A percentile compares a stretch with the other conserved stretches of the same genome.
phyloP scores from a whole-genome alignment of 1,284 basidiomycete genomes.

The Sparassis latifolia region DNA sequence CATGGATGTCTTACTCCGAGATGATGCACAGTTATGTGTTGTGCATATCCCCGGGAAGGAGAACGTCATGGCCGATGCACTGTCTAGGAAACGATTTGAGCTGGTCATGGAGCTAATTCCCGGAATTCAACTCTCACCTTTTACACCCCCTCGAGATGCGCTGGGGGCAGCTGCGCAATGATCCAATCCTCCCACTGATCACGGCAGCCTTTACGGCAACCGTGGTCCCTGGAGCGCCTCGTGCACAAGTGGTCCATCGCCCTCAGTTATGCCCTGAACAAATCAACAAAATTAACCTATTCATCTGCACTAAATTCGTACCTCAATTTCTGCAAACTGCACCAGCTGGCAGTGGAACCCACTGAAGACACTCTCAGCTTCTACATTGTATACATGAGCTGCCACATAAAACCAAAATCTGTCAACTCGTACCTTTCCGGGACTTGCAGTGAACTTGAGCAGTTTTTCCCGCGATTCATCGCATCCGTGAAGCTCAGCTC shows the following conservation, averaged over 20 bases:
- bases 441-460: neutral
- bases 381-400: conserved; percentile 7
- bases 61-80: conserved; percentile 21
- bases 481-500: neutral
- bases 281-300: conserved; percentile 11
- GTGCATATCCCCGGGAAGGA: conserved; percentile 17
- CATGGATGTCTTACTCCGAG: conserved; percentile 11
- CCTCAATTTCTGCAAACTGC: conserved; percentile 21
- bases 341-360: conserved; percentile 27
- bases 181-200: neutral
- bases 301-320: conserved; percentile 24
- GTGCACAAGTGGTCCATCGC: conserved; percentile 12
- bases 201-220: conserved; percentile 12
- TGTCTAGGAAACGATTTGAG: conserved; percentile 14
- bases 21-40: conserved; percentile 15
- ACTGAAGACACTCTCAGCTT: conserved; percentile 18
- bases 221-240: conserved; percentile 19
- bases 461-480: neutral
- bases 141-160: conserved; percentile 19
- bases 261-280: conserved; percentile 14
- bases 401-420: conserved; percentile 1
- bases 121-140: conserved; percentile 7
- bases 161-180: conserved; percentile 20
- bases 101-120: neutral
- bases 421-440: conserved; percentile 2